Conservation (phyloP, 106 monocot genomes). For the Phalaenopsis equestris region DNA sequence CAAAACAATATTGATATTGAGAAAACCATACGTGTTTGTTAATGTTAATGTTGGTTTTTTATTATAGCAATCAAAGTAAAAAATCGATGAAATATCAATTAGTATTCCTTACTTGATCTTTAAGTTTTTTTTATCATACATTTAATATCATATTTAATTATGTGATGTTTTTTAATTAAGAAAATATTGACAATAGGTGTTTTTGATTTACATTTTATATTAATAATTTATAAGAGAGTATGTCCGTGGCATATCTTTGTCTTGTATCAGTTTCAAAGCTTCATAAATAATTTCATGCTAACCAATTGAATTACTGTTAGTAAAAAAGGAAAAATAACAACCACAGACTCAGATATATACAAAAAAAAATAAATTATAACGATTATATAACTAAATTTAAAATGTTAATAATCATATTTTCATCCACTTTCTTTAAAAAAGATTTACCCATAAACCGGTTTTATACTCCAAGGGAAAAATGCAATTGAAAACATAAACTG, state of each 20-base stretch:
- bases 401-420: not conserved
- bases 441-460: conserved; percentile 68
- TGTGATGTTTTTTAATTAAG: not conserved
- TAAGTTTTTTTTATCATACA: not conserved
- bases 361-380: not conserved
- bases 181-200: not conserved
- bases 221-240: not conserved
- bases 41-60: not conserved
- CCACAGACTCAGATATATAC: not conserved
- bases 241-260: not conserved
- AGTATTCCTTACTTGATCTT: not conserved
- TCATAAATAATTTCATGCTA: not conserved
- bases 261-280: not conserved
- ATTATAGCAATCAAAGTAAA: too few relatives aligned
- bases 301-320: not conserved
- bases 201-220: not conserved
- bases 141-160: not conserved
- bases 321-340: not conserved
- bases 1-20: not conserved
- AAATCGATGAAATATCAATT: not conserved
- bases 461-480: conserved; percentile 74
- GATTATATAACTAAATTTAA: not conserved
- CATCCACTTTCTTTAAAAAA: not conserved
- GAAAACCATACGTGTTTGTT: not conserved
- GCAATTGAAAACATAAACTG: conserved; percentile 55